These are phyloP conservation scores for Thuja plicata DNA, from an alignment of 83 land plant genomes.

Conservation along the genomic window DNA sequence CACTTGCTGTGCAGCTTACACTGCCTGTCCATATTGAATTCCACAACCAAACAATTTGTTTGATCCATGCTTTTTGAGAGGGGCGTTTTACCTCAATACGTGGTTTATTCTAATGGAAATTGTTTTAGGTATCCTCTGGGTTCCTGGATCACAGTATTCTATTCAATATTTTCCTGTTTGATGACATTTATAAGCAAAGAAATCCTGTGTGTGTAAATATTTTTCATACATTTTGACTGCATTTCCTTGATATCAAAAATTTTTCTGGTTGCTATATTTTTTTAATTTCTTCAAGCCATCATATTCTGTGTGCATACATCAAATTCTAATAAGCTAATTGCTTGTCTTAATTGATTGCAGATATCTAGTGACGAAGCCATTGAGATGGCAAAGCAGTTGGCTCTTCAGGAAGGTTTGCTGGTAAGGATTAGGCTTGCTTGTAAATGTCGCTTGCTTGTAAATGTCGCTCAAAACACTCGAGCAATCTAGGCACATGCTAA, in stretches of 20 bases:
- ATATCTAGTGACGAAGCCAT: constrained; percentile 79
- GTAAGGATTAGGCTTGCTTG: constrained; percentile 24
- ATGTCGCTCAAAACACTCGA: neutral
- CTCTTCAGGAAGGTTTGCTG: constrained; percentile 80
- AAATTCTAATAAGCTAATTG: neutral
- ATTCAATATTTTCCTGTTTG: neutral
- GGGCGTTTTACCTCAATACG: neutral
- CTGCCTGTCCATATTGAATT: neutral
- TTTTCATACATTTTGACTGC: neutral
- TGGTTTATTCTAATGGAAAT: neutral
- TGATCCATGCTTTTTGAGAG: neutral
- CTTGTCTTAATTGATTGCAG: constrained; percentile 23
- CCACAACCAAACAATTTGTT: neutral
- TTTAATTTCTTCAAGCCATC: neutral
- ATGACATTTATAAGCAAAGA: neutral
- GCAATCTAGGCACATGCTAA: neutral
- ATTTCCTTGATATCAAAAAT: neutral
- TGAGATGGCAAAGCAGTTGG: constrained; percentile 78
- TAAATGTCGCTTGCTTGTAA: neutral
- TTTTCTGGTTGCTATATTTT: neutral
- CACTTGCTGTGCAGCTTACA: neutral
- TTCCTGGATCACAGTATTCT: neutral
- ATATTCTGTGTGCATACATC: neutral
- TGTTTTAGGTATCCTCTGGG: neutral
- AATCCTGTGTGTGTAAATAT: neutral